Percentiles rank a stretch among this genome's conserved stretches.
Conservation (phyloP, 805 yeast genomes). For the Pichia pseudocactophila region DNA sequence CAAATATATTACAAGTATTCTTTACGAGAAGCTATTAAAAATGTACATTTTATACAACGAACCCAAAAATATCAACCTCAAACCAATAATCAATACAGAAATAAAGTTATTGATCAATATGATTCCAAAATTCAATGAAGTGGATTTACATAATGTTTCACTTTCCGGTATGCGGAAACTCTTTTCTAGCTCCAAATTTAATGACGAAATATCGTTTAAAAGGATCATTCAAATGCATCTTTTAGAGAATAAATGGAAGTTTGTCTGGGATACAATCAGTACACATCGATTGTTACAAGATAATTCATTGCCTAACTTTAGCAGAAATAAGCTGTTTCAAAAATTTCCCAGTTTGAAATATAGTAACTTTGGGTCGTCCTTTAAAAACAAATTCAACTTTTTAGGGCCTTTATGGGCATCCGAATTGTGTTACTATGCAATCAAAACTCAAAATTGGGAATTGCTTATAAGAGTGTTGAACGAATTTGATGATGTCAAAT, state of each 20-base stretch:
- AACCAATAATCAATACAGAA: not conserved
- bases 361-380: not conserved
- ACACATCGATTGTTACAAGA: not conserved
- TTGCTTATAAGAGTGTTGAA: constrained; percentile 8
- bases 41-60: constrained; percentile 1
- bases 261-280: constrained; percentile 2
- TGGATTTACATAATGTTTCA: too few relatives aligned
- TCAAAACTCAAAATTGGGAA: constrained; percentile 7
- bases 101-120: not conserved
- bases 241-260: constrained; percentile 7
- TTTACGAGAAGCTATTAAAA: constrained; percentile 1
- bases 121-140: constrained; percentile 7
- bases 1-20: not conserved
- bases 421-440: not conserved
- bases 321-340: not conserved
- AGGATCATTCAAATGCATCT: constrained; percentile 15
- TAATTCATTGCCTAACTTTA: too few relatives aligned
- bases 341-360: not conserved
- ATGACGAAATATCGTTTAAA: constrained; percentile 18
- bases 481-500: not conserved
- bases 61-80: not conserved
- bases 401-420: not conserved
- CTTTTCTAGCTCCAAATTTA: constrained; percentile 2
- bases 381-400: not conserved
- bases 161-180: constrained; percentile 10